Evolutionary conservation across 1,139 yeast species (phyloP), one percentile per base, ranked within the genome.

Genomic region (Meyerozyma carpophila): DNA sequence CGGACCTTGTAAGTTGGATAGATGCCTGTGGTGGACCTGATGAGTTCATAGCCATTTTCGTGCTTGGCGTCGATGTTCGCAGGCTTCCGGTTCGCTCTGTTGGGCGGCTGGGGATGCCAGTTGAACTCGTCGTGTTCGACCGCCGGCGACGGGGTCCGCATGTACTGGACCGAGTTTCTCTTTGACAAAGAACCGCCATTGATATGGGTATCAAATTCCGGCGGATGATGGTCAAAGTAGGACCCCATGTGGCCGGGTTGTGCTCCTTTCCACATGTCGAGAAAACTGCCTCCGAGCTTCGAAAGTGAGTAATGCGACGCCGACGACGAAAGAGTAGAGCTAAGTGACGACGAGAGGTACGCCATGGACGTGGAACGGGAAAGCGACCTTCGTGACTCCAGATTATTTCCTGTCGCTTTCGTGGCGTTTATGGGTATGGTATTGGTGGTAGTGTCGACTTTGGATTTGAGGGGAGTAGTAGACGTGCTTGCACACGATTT

Each of bases 131-230:
- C 80, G 43, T 60, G 57, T 50, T 75, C 81, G 8, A 66, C 43
- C 1, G 69, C 71, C 1, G 81, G 80, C 1, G 80, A 74, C 3
- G 80, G 79, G 0, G 75, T 63, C 43, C 73, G 56, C 44, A 68
- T 28, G 45, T 55, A 62, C 34, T 66, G 69, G 4, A 63, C 48
- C 1, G 72, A 64, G 31, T 55, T 52, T 40, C 65, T 52, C 40
- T 65, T 65, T 9, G 62, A 51, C 40, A 62, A 48, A 8, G 45
- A 43, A 4, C 46, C 38, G 2, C 47, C 47, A 7, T 24, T 25
- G 24, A 36, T 37, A 13, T 39, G 37, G n/a, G 39, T 21, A 24
- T 40, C 39, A 32, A 40, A 40, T 21, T 48, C 47, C 4, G 34
- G 29, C 13, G 32, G 28, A 18, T 40, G 26, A 31, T 50, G 41